Base-by-base conservation (phyloP, 768 basidiomycete species). In the Mycena olivaceomarginata region DNA sequence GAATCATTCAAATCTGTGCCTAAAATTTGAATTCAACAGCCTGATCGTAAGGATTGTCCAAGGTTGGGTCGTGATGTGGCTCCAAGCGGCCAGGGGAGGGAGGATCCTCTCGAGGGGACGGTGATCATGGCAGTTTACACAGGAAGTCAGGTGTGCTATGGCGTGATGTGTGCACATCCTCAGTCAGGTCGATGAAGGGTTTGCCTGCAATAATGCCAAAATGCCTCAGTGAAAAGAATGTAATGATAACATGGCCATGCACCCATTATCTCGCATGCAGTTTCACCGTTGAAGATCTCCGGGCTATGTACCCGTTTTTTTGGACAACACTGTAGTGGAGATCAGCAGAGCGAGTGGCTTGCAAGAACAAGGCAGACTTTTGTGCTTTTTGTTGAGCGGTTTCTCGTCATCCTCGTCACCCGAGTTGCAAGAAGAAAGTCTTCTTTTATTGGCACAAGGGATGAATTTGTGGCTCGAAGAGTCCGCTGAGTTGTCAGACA, bases 121-220 rank as follows among this genome's bases (percentile, higher is more conserved):
- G n/a, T n/a, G n/a, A n/a, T n/a, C n/a, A n/a, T n/a, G n/a, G n/a
- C n/a, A n/a, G n/a, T n/a, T n/a, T n/a, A n/a, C n/a, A n/a, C n/a
- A n/a, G n/a, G n/a, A n/a, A n/a, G n/a, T n/a, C n/a, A n/a, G 31
- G 67, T 67, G 41, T 25, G 25, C 25, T 25, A 25, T 25, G 25
- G 9, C 2, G 39, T n/a, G 68, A 39, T 16, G 51, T 53, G 31
- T 10, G 25, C 4, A 8, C 37, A 6, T 70, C 68, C 5, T 70
- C 53, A 22, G 68, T 70, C 53, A 70, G 41, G 68, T 70, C 68
- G 9, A 70, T 70, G 7, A 59, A 11, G 1, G 13, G 22, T 40
- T 5, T 0, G 10, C 8, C 53, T 56, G n/a, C n/a, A n/a, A 22
- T 25, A 25, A 2, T 25, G 25, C n/a, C 16, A 48, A 13, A 48